Percentiles rank a stretch among this genome's conserved stretches.
These are phyloP conservation scores for Amauroascus verrucosus DNA, from an alignment of 2,329 filamentous ascomycete species.

Conservation along the genomic window DNA sequence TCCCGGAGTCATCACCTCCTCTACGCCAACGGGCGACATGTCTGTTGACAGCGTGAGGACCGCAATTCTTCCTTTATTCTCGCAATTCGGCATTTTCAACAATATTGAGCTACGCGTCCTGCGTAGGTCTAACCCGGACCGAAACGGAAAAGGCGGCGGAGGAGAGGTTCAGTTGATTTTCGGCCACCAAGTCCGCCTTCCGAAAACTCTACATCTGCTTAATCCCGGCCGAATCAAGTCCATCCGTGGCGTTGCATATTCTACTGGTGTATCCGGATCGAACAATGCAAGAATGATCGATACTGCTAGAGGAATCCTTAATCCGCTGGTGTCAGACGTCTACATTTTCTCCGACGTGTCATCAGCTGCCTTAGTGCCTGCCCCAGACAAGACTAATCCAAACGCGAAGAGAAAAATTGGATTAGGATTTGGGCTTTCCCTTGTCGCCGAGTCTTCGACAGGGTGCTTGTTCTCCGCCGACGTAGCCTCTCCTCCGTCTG, in stretches of 20 bases:
- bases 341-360: constrained; percentile 69
- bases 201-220: constrained; percentile 85
- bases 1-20: constrained; percentile 81
- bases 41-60: constrained; percentile 90
- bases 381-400: constrained; percentile 57
- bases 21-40: constrained; percentile 74
- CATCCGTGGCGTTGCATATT: constrained; percentile 87
- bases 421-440: constrained; percentile 79
- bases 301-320: constrained; percentile 73
- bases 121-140: constrained; percentile 65
- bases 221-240: constrained; percentile 75
- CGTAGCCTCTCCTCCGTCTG: constrained; percentile 59
- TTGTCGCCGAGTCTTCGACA: constrained; percentile 86
- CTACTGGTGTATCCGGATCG: constrained; percentile 77
- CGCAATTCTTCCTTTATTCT: constrained; percentile 80
- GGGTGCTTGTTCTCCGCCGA: constrained; percentile 85
- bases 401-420: constrained; percentile 54
- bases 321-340: constrained; percentile 75
- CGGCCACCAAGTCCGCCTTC: constrained; percentile 82
- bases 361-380: constrained; percentile 50
- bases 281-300: constrained; percentile 97
- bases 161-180: constrained; percentile 91
- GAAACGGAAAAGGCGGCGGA: constrained; percentile 66
- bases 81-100: constrained; percentile 78
- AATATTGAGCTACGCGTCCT: constrained; percentile 77